Base-by-base conservation (phyloP, 139 green algal genomes). In the Chlamydomonas sp. region DNA sequence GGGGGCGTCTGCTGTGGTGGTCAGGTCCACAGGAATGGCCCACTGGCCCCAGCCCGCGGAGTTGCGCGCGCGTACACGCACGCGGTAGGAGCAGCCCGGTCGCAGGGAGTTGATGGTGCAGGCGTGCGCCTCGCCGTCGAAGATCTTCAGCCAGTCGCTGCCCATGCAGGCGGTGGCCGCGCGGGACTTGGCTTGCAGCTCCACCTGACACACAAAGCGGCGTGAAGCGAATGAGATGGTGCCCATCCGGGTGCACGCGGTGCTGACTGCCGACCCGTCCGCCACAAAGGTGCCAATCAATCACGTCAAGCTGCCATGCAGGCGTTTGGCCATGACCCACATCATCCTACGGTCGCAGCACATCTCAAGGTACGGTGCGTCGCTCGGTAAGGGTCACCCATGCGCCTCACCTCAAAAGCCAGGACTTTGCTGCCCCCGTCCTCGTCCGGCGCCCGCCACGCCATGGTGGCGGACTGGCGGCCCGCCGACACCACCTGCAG, bases 81-180 rank as follows among this genome's bases (percentile, higher is more conserved):
- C 90, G 8, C 90, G 87, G 91, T 97, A 97, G 6, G 90, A 88
- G 89, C 93, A 97, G 15, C 95, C 94, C 10, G 94, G 72, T 6
- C 90, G 90, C 77, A 97, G 92, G 5, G 83, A 85, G 49, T 88
- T 90, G 88, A 97, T 90, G 9, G 94, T 96, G 89, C 92, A 96
- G 59, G 89, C 92, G 4, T 74, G 79, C 77, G 84, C 85, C 49
- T 86, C 63, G 14, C 94, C 95, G 77, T 96, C 89, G 17, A 90
- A 96, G 58, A 95, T 93, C 4, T 85, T 73, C 8, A 96, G 60
- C 95, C 95, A 97, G 14, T 96, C 92, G 31, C 66, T 80, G 16
- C 89, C 84, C 87, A 96, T 93, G 64, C 71, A 87, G n/a, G 85
- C 83, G 5, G 83, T 73, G 4, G 93, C 93, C 0, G 91, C 90